Conservation (phyloP, 2,329 filamentous ascomycete genomes). For the Alternaria ventricosa region DNA sequence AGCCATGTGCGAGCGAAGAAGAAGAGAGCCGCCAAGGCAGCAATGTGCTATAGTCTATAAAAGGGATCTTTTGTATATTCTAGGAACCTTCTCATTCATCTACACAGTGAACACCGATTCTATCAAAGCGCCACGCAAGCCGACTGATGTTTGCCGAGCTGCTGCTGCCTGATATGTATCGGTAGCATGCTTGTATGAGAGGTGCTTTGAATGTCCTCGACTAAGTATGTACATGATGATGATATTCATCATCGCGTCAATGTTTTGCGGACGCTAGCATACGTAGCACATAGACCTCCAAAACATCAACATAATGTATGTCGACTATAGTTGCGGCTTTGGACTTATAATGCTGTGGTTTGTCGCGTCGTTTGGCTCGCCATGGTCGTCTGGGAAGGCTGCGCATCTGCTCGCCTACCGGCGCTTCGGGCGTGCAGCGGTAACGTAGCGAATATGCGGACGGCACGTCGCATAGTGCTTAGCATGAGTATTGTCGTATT, state of each 20-base stretch:
- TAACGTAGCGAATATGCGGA: fast-evolving
- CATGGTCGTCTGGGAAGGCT: background rate
- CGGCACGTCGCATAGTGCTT: too few species aligned
- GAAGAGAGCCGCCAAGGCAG: background rate
- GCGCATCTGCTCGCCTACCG: fast-evolving
- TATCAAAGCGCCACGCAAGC: too few species aligned
- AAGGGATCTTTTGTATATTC: background rate
- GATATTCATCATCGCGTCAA: background rate
- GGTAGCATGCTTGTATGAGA: too few species aligned
- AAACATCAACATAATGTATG: too few species aligned
- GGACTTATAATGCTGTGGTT: background rate
- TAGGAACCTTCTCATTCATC: background rate
- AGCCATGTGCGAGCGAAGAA: background rate
- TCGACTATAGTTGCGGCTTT: too few species aligned
- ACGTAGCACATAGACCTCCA: background rate
- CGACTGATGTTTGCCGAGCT: too few species aligned
- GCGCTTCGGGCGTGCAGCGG: background rate
- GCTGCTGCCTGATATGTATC: too few species aligned
- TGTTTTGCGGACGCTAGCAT: fast-evolving
- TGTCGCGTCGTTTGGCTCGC: background rate
- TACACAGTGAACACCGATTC: fast-evolving
- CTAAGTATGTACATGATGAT: background rate
- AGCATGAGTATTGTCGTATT: background rate
- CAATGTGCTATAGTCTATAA: background rate
- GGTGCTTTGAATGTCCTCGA: too few species aligned